Conservation (phyloP, 2,329 filamentous ascomycete species). For the Hymenoscyphus repandus region DNA sequence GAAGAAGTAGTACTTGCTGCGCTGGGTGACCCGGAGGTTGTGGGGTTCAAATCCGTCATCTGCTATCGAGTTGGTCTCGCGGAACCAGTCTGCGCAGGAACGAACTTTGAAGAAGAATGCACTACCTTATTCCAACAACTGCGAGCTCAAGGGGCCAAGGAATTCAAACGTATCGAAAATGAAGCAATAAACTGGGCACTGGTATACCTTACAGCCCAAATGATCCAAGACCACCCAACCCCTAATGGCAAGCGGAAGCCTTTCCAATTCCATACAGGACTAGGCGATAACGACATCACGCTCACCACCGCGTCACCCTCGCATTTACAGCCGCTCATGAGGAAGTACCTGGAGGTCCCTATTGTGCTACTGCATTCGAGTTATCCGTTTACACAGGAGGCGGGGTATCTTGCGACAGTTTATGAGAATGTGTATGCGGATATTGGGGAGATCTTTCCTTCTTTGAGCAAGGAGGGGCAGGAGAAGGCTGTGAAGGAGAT, state of each 20-base stretch:
- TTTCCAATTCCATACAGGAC: constrained; percentile 77
- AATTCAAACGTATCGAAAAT: constrained; percentile 53
- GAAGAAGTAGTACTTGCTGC: constrained; percentile 46
- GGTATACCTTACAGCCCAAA: constrained; percentile 56
- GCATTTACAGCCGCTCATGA: constrained; percentile 68
- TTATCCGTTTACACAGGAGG: constrained; percentile 75
- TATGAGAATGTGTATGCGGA: constrained; percentile 80
- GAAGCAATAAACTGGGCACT: constrained; percentile 65
- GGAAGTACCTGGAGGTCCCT: constrained; percentile 61
- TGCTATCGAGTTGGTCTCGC: constrained; percentile 74
- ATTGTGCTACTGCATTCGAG: constrained; percentile 76
- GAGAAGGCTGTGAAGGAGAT: constrained; percentile 65
- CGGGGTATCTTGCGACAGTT: constrained; percentile 70
- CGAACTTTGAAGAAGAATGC: constrained; percentile 19
- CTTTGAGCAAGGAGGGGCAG: constrained; percentile 71
- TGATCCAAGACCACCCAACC: constrained; percentile 44
- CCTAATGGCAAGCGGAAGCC: constrained; percentile 51
- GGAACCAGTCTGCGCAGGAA: constrained; percentile 39
- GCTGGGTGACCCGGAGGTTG: constrained; percentile 62
- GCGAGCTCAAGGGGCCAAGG: constrained; percentile 15
- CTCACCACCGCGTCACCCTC: constrained; percentile 67
- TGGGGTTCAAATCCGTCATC: constrained; percentile 77
- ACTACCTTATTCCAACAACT: constrained; percentile 26
- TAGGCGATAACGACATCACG: constrained; percentile 74
- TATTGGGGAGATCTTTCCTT: constrained; percentile 77